Evolutionary conservation across 1,284 basidiomycete genomes (phyloP), one percentile per base, ranked within the genome.

Genomic region (Leccinum subrobustum): DNA sequence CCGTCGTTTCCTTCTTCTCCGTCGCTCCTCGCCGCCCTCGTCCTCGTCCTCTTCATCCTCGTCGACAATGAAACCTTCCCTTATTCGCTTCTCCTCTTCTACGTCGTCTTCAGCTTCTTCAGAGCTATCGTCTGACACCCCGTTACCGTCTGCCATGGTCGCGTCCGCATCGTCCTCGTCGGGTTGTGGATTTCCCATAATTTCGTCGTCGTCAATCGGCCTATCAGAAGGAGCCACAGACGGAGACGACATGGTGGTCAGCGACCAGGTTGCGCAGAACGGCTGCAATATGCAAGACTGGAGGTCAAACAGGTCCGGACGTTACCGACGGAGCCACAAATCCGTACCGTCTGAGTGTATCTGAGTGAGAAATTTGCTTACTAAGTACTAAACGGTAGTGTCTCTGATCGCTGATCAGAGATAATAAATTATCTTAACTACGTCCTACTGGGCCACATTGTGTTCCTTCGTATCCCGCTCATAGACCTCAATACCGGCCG

Each of bases 51-150:
- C 79, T 3, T 92, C 91, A 23, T 91, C 91, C 67, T 94, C 92
- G 65, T 93, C 91, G 6, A 92, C 92, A 69, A 95, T 95, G 68
- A 95, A 95, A 0, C 89, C 92, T 59, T 93, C 89, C 58, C 87
- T 77, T 56, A 95, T 83, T 62, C 83, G 79, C 62, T 83, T 80
- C 68, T 80, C 90, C 74, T 93, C 92, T 62, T 93, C 92, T 67
- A 87, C 89, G 68, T 93, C 87, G 52, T 93, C 92, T 33, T 92
- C 91, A 39, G 83, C 87, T 72, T 94, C 92, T 70, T 94, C 92
- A 29, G 89, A 92, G 71, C 89, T 92, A 75, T 93, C 92, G 69
- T 91, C 89, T n/a, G 85, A 83, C 61, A 77, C 76, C 56, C 76
- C 71, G 33, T 72, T 61, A 57, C 62, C 59, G 35, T 75, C 79